Evolutionary conservation across 1,284 basidiomycete genomes (phyloP), one percentile per base, ranked within the genome.

Genomic region (Xerocomus nothofagi): DNA sequence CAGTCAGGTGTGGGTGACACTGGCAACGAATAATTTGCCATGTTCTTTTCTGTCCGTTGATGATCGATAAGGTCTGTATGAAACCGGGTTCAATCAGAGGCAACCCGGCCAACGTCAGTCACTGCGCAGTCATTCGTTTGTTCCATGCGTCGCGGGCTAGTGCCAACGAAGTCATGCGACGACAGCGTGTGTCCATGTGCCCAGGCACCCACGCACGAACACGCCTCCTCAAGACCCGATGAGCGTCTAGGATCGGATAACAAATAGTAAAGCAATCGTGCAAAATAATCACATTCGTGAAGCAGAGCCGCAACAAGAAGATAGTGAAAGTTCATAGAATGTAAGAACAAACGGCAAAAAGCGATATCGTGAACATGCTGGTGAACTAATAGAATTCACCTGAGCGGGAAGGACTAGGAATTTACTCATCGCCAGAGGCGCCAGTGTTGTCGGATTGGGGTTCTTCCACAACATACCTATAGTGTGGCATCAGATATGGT

Each of bases 171-270:
- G 18, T 42, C 59, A 65, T 50, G 62, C 54, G 47, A 60, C 26
- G 46, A 31, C 45, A 49, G 46, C 58, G 51, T 65, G 62, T 46
- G 49, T 52, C 56, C 52, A 59, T 63, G 60, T 66, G 54, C 53
- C 61, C 57, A 27, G 47, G 34, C 30, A 49, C 6, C 33, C 29
- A 44, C 17, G 39, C 40, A 39, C 32, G 18, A 44, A 44, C 44
- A 48, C 12, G 24, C 33, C 18, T 37, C 30, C 26, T 39, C 51
- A 44, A 43, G 43, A 40, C 14, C 18, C n/a, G 21, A 17, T 23
- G 31, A 47, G 31, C 38, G 36, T 42, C 39, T 31, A 44, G 23
- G 36, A 20, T 37, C 34, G 42, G 27, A 44, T 8, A 31, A 29
- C 23, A 39, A 53, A 50, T 1, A 36, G 5, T 30, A 50, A 50